Evolutionary conservation across 441 rosid species (phyloP), one percentile per base, ranked within the genome.

Genomic region (Croton setiger): DNA sequence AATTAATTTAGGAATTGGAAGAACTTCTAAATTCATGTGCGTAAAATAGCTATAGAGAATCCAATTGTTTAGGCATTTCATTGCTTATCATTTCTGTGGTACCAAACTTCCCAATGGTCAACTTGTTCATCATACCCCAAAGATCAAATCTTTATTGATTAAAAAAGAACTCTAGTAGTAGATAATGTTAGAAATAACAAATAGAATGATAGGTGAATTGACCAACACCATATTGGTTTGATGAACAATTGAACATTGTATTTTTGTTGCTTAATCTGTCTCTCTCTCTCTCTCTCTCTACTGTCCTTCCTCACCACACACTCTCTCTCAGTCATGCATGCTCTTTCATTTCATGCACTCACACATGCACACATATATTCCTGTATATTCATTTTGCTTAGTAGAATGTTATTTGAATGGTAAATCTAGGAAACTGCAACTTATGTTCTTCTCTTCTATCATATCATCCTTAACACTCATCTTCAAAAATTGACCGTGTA

Each of bases 401-500:
- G n/a, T 49, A n/a, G 18, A 13, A 47, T 4, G 15, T 17, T 47
- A 13, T 47, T 47, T 15, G 6, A 47, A 47, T 47, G 52, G 5
- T 47, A 8, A 17, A 49, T 49, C 18, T n/a, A 21, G 9, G 10
- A 47, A 15, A 49, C n/a, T 49, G 11, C 54, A n/a, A 9, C 8
- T n/a, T 21, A 49, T 49, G 23, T 2, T 49, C 21, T 1, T 21
- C 54, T 4, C 54, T n/a, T 3, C 54, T 23, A 41, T 53, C 27
- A 3, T 9, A 55, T 55, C 1, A 4, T n/a, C 8, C 39, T 33
- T 44, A 31, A 31, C 4, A 31, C 12, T 48, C 49, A 20, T 62
- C 31, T 51, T 60, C 47, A 18, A 68, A 74, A 59, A 63, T 67
- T 81, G 71, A 67, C 65, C 53, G 45, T 63, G 69, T 71, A 95